Evolutionary conservation across 768 basidiomycete genomes (phyloP).

Genomic region (Mycena belliarum): DNA sequence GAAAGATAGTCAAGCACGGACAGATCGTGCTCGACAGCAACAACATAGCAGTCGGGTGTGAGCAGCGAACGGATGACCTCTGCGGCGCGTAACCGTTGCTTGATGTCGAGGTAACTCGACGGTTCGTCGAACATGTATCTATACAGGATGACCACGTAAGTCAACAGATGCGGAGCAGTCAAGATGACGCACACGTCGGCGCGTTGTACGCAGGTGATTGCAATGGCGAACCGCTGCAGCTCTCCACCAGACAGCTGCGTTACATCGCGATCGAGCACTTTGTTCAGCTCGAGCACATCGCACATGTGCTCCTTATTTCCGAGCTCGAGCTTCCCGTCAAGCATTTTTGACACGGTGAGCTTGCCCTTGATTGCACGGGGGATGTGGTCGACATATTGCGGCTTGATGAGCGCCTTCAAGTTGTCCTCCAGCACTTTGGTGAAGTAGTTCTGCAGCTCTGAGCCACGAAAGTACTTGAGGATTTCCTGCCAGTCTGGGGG

Average conservation of each 20-base stretch:
- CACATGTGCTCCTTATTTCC: constrained; percentile 88
- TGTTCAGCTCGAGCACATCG: constrained; percentile 83
- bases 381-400: constrained; percentile 99
- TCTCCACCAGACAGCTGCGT: constrained; percentile 92
- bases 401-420: constrained; percentile 97
- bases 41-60: constrained; percentile 83
- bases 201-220: constrained; percentile 91
- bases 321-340: constrained; percentile 85
- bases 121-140: constrained; percentile 99
- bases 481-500: constrained; percentile 99
- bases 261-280: constrained; percentile 85
- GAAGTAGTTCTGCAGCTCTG: constrained; percentile 99
- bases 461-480: constrained; percentile 96
- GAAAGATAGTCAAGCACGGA: constrained; percentile 98
- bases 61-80: constrained; percentile 91
- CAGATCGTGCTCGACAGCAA: constrained; percentile 98
- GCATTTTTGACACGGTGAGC: constrained; percentile 87
- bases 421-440: constrained; percentile 99
- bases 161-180: too few species aligned
- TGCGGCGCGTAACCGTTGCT: constrained; percentile 92
- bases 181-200: constrained; percentile 95
- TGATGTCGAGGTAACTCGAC: constrained; percentile 96
- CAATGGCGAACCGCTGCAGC: constrained; percentile 96
- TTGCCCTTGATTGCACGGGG: constrained; percentile 92
- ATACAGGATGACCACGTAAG: constrained; percentile 13